Percentiles rank a stretch among this genome's conserved stretches.
Evolutionary conservation across 345 rosid species (phyloP).

Genomic region (Kernera saxatilis): DNA sequence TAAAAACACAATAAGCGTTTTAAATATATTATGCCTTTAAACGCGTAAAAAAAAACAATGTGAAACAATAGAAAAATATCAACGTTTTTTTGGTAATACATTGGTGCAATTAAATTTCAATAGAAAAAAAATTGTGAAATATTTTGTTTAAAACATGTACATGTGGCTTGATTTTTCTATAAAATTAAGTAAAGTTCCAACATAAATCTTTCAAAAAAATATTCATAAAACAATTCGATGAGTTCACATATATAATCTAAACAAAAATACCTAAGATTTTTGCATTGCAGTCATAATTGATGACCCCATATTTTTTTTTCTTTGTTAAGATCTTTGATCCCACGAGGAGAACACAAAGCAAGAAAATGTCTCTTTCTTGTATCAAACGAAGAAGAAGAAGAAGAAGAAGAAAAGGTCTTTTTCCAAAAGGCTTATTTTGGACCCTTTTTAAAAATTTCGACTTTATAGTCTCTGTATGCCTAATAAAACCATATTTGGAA

Average conservation of each 20-base stretch:
- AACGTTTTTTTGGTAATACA: background rate
- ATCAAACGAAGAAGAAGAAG: background rate
- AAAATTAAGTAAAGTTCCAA: background rate
- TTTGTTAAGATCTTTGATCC: background rate
- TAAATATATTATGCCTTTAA: background rate
- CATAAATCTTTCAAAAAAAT: background rate
- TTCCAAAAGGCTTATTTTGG: slow-evolving; percentile 23
- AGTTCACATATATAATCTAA: background rate
- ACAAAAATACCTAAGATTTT: background rate
- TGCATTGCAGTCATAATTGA: background rate
- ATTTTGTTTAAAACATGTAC: background rate
- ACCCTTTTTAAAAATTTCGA: background rate
- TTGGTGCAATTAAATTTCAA: background rate
- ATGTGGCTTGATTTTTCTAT: background rate
- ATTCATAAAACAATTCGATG: background rate
- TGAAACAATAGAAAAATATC: background rate
- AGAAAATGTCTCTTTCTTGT: background rate
- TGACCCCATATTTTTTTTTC: background rate
- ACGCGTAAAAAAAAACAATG: no score
- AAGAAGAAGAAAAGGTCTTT: background rate
- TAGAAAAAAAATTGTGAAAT: background rate
- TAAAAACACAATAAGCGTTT: no score
- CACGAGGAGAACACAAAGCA: slow-evolving; percentile 6
- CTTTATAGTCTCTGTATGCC: background rate
- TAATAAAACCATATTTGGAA: slow-evolving; percentile 9